A percentile compares a stretch with the other conserved stretches of the same genome.
Evolutionary conservation across 768 basidiomycete genomes (phyloP).

Genomic region (Kwoniella heveanensis): DNA sequence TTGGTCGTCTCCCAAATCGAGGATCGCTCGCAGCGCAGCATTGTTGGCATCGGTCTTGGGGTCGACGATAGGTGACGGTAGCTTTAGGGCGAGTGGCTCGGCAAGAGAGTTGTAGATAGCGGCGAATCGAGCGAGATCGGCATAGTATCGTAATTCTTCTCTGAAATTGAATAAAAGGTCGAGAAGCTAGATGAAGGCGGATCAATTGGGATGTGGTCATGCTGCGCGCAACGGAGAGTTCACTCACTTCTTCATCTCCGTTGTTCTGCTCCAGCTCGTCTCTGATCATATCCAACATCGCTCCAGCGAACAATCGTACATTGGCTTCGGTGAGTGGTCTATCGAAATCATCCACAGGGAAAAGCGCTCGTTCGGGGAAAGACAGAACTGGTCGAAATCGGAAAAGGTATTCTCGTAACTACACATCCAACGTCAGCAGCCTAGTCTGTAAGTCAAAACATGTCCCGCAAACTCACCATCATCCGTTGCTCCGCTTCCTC

Average conservation of each 20-base stretch:
- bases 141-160: slow-evolving; percentile 47
- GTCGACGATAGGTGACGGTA: slow-evolving; percentile 21
- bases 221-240: too few species aligned
- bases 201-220: too few species aligned
- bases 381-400: slow-evolving; percentile 31
- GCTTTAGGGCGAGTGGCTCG: slow-evolving; percentile 19
- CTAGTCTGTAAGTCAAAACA: too few species aligned
- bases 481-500: slow-evolving; percentile 41
- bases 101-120: slow-evolving; percentile 27
- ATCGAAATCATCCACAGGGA: slow-evolving; percentile 46
- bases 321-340: slow-evolving; percentile 42
- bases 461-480: slow-evolving; percentile 21
- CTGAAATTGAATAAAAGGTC: slow-evolving; percentile 27
- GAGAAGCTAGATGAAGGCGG: slow-evolving; percentile 12
- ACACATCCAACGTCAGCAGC: background rate
- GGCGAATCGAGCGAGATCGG: slow-evolving; percentile 45
- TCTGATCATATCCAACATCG: slow-evolving; percentile 41
- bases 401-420: slow-evolving; percentile 44
- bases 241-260: slow-evolving; percentile 31
- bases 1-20: slow-evolving; percentile 28
- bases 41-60: slow-evolving; percentile 17
- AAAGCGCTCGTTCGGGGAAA: slow-evolving; percentile 36
- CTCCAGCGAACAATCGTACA: slow-evolving; percentile 39
- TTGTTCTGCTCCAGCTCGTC: slow-evolving; percentile 29
- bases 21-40: slow-evolving; percentile 27